These are phyloP conservation scores for Hypoxylon sp. DNA, from an alignment of 2,329 filamentous ascomycete genomes.

Conservation along the genomic window DNA sequence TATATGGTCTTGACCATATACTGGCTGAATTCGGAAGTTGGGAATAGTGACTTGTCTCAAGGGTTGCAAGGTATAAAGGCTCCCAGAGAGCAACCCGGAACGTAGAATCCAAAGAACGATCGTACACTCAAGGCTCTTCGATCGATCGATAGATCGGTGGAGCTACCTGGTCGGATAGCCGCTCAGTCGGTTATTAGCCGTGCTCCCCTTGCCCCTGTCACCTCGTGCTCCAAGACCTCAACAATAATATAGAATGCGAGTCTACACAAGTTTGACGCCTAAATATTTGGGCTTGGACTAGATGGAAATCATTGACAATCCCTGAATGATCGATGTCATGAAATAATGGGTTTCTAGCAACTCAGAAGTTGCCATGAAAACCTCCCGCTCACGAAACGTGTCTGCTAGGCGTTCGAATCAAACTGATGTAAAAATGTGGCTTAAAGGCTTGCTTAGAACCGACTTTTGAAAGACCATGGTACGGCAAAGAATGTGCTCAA, in stretches of 20 bases:
- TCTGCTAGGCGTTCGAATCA: conserved; percentile 5
- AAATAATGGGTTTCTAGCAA: neutral
- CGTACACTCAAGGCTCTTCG: conserved; percentile 20
- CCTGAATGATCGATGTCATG: neutral
- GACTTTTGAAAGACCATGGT: conserved; percentile 10
- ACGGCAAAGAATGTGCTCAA: conserved; percentile 27
- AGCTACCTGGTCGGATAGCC: conserved; percentile 10
- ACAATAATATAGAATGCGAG: neutral
- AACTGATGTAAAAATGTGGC: conserved; percentile 32
- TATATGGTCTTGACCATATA: neutral
- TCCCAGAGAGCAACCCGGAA: conserved; percentile 2
- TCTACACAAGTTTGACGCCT: neutral
- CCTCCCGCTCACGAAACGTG: conserved; percentile 7
- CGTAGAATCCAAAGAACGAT: neutral
- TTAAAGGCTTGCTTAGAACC: conserved; percentile 37
- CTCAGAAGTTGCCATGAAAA: neutral
- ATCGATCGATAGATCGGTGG: conserved; percentile 18
- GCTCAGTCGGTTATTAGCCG: conserved; percentile 25
- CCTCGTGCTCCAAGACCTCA: neutral
- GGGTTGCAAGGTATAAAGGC: neutral
- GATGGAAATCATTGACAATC: neutral
- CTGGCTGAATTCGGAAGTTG: conserved; percentile 26
- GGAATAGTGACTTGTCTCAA: conserved; percentile 6
- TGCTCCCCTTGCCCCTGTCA: neutral
- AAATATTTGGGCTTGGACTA: neutral